Percentiles rank a stretch among this genome's conserved stretches.
phyloP scores from a whole-genome alignment of 768 basidiomycete genomes.

The Xanthoconium purpureum region DNA sequence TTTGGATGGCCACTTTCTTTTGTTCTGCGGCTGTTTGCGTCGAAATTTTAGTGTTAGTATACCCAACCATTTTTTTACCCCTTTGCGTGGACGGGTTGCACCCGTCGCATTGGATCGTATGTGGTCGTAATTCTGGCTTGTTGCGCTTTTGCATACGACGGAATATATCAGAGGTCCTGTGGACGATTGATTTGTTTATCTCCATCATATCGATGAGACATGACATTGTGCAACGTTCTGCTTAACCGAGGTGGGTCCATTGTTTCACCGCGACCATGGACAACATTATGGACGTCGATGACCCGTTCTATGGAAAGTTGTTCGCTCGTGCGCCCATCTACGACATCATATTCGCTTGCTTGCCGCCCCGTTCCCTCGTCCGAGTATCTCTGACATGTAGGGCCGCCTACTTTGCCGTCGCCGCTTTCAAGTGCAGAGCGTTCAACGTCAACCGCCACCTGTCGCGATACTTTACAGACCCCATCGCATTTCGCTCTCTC shows the following conservation, averaged over 20 bases:
- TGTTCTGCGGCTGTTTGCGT: neutral
- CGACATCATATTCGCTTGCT: constrained; percentile 14
- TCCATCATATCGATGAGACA: no score
- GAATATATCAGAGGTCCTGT: constrained; percentile 1
- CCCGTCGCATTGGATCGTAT: constrained; percentile 14
- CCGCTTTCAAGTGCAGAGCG: constrained; percentile 24
- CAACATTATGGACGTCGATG: neutral
- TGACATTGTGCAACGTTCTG: neutral
- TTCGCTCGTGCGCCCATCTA: constrained; percentile 23
- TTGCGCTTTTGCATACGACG: constrained; percentile 25
- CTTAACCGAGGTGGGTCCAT: no score
- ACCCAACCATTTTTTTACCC: constrained; percentile 18
- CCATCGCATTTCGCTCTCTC: constrained; percentile 41
- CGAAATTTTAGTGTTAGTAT: constrained; percentile 16
- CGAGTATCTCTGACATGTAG: constrained; percentile 24
- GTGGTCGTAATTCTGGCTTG: constrained; percentile 26
- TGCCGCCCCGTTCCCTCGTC: constrained; percentile 28
- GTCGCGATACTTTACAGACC: constrained; percentile 35
- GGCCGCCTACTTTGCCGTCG: constrained; percentile 9
- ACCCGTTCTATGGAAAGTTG: neutral
- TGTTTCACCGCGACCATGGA: neutral
- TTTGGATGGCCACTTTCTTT: neutral
- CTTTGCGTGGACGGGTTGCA: constrained; percentile 5
- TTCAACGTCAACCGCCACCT: constrained; percentile 38
- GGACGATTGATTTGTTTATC: no score